These are phyloP conservation scores for Chlamydomonas sp. DNA, from an alignment of 139 green algal genomes.

Conservation along the genomic window DNA sequence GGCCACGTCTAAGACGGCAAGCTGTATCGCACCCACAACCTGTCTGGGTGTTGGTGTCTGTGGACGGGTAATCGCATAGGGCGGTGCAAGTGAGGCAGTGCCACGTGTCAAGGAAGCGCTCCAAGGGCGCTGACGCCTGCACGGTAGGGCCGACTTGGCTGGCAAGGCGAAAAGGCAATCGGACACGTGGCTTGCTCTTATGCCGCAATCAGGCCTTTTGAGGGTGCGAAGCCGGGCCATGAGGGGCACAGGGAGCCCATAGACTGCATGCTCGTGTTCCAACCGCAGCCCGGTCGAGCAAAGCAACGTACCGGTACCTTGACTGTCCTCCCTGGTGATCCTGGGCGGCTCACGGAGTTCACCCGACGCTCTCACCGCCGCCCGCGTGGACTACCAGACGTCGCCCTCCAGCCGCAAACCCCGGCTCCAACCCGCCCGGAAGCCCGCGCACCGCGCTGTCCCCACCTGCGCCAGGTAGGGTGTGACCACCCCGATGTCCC, in stretches of 20 bases:
- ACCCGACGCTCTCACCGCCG: neutral
- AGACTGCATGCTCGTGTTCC: too few species aligned
- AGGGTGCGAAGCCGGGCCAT: too few species aligned
- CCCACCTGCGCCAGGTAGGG: conserved; percentile 82
- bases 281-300: neutral
- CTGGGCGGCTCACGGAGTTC: neutral
- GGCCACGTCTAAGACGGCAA: neutral
- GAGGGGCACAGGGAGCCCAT: neutral
- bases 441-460: neutral
- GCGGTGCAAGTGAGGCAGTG: too few species aligned
- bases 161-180: too few species aligned
- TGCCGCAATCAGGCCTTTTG: too few species aligned
- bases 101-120: too few species aligned
- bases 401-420: neutral
- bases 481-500: conserved; percentile 82
- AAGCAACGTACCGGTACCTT: neutral
- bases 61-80: neutral
- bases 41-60: neutral
- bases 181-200: too few species aligned
- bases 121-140: too few species aligned
- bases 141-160: too few species aligned
- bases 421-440: neutral
- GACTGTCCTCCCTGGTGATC: neutral
- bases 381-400: neutral
- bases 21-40: neutral